Evolutionary conservation across 2,329 filamentous ascomycete genomes (phyloP), one percentile per base, ranked within the genome.

Genomic region (Xylaria sp.): DNA sequence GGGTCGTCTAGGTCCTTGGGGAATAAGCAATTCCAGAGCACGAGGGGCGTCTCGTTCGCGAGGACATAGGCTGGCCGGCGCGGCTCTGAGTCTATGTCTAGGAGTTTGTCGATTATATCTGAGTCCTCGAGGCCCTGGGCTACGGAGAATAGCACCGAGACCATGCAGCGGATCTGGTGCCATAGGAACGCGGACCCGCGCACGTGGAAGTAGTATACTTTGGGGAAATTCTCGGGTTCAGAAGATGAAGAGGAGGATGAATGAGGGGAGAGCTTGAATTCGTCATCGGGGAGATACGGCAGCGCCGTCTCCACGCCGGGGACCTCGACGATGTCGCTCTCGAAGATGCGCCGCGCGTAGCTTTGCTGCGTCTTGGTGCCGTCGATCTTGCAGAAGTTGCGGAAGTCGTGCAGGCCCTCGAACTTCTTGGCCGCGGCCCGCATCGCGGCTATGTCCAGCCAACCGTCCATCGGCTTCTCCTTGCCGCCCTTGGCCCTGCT

Each of bases 91-190:
- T 80, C 72, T 8, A 91, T 81, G 74, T 98, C 91, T 25, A 99
- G 84, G 43, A 99, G 82, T 23, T 89, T 83, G 54, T 87, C 83
- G 45, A 98, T 82, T 14, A 98, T 78, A 0, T 84, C 84, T 0
- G 94, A 90, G 28, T 82, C 75, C 76, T 99, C 95, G 15, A 96
- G 85, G 0, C 92, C 88, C 78, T 99, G 95, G 28, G 92, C 95
- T 8, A 98, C 88, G 11, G 95, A 82, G 80, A 99, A 98, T n/a
- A 99, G 81, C 6, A 98, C 82, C 15, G 89, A 87, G n/a, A 96
- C 89, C 87, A 99, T 94, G 79, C 94, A 92, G 23, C 95, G 89
- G 69, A 99, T 96, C 79, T 99, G 95, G 78, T 99, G 95, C 95
- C 95, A 99, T 49, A 99, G 80, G 77, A 99, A 99, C 1, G 94